phyloP scores from a whole-genome alignment of 805 yeast genomes.

The Yarrowia divulgata region DNA sequence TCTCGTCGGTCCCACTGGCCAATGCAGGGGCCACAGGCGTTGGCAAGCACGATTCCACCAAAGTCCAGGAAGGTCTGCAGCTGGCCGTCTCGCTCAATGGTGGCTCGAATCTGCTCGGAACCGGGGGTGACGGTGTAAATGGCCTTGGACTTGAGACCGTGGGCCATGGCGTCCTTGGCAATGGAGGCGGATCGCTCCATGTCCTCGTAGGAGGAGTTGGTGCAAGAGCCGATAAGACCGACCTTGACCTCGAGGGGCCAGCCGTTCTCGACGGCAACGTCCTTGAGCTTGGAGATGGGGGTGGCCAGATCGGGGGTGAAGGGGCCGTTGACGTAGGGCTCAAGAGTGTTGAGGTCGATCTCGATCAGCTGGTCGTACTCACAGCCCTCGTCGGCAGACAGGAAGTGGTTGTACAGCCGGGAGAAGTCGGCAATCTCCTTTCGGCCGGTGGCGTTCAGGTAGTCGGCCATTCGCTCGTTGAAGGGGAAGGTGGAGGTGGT shows the following conservation, averaged over 20 bases:
- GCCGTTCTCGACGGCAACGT: conserved; percentile 78
- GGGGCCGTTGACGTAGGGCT: conserved; percentile 97
- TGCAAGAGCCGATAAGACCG: conserved; percentile 97
- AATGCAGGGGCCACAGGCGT: conserved; percentile 99
- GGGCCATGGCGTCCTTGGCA: conserved; percentile 86
- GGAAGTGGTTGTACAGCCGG: conserved; percentile 61
- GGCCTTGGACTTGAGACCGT: conserved; percentile 90
- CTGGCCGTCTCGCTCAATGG: conserved; percentile 95
- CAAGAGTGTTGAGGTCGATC: conserved; percentile 85
- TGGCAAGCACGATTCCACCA: conserved; percentile 94
- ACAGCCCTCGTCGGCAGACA: conserved; percentile 89
- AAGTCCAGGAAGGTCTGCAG: conserved; percentile 85
- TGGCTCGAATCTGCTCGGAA: conserved; percentile 97
- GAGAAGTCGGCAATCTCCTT: conserved; percentile 85
- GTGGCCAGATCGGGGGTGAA: conserved; percentile 98
- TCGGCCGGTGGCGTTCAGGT: conserved; percentile 87
- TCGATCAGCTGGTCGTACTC: conserved; percentile 94
- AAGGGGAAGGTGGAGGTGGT: conserved; percentile 97
- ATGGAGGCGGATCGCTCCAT: conserved; percentile 96
- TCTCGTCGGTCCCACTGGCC: conserved; percentile 99
- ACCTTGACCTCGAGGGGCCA: conserved; percentile 96
- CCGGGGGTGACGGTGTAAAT: conserved; percentile 96
- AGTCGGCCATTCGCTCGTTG: conserved; percentile 87
- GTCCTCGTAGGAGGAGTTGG: conserved; percentile 98
- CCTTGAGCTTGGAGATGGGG: conserved; percentile 86